These are phyloP conservation scores for Raffaelea ambrosiae DNA, from an alignment of 2,329 filamentous ascomycete species.

Conservation along the genomic window DNA sequence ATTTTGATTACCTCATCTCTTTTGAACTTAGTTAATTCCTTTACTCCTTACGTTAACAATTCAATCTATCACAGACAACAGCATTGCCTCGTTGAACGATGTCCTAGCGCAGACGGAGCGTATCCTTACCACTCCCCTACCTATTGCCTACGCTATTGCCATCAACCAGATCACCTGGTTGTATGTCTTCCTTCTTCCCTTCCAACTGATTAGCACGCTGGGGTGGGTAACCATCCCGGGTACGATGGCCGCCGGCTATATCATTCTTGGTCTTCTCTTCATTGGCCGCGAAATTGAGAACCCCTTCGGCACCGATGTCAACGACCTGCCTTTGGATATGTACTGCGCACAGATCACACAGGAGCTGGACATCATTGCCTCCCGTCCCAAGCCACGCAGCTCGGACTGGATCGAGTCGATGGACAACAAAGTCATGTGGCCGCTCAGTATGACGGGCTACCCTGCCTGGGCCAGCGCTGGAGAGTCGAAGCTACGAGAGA, in stretches of 20 bases:
- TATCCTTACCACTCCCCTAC: slow-evolving; percentile 63
- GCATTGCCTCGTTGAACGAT: slow-evolving; percentile 52
- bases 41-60: slow-evolving; percentile 15
- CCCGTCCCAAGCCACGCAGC: slow-evolving; percentile 39
- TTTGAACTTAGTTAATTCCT: background rate
- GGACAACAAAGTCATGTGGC: slow-evolving; percentile 30
- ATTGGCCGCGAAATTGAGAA: slow-evolving; percentile 63
- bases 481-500: slow-evolving; percentile 35
- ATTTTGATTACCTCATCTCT: background rate
- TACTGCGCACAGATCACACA: slow-evolving; percentile 56
- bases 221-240: slow-evolving; percentile 62
- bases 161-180: slow-evolving; percentile 71
- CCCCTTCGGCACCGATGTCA: slow-evolving; percentile 60
- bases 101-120: slow-evolving; percentile 58
- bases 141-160: slow-evolving; percentile 64
- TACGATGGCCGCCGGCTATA: slow-evolving; percentile 57
- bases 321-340: slow-evolving; percentile 55
- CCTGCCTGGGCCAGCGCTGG: slow-evolving; percentile 37
- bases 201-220: slow-evolving; percentile 55
- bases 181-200: slow-evolving; percentile 63
- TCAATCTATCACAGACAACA: slow-evolving; percentile 17
- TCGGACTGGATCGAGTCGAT: slow-evolving; percentile 35
- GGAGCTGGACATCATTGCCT: slow-evolving; percentile 56
- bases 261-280: slow-evolving; percentile 59
- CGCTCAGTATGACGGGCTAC: slow-evolving; percentile 34